Base-by-base conservation (phyloP, 164 flowering plant genomes). In the Vitis rupestris region DNA sequence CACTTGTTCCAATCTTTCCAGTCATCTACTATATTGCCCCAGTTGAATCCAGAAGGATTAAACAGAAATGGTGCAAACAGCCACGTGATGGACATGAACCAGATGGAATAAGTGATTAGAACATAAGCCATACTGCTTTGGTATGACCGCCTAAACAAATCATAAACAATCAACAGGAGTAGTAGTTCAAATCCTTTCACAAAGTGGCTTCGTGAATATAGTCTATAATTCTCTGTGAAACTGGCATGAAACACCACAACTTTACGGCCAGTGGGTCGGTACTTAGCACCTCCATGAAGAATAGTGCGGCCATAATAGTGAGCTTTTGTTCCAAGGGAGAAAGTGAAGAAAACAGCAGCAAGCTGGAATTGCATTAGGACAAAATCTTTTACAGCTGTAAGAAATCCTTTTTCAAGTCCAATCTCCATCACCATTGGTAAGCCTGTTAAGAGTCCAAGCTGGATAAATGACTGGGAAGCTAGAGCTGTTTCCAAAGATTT, bases 1-100 rank as follows among this genome's bases (percentile, higher is more conserved):
- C 99, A 95, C 76, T 88, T 90, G 71, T 93, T 93, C 98, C 98
- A 95, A 44, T 90, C 97, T 76, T 70, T 88, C 98, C 98, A 95
- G 72, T 95, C 99, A 80, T 90, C 96, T 9, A 90, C 88, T 58
- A 91, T 82, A 75, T 87, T 90, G 6, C 81, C 86, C 99, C 97
- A 91, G 62, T 77, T 73, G 72, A 95, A 93, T 16, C 99, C 98
- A 55, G 94, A 85, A 29, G 99, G 99, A 76, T 95, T 95, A 73
- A 95, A 95, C 54, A 93, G 72, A 84, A 95, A 93, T 14, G 99
- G 99, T 23, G 97, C 98, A 77, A 88, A 90, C 71, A 95, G 76
- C 99, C 99, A 93, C 59, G 97, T 90, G 57, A 83, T 64, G 50
- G 89, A 79, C 96, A 90, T 82, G 84, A 95, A 95, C 98, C 98